Conservation (phyloP, 768 basidiomycete genomes). For the Xerocomus potaroensis region DNA sequence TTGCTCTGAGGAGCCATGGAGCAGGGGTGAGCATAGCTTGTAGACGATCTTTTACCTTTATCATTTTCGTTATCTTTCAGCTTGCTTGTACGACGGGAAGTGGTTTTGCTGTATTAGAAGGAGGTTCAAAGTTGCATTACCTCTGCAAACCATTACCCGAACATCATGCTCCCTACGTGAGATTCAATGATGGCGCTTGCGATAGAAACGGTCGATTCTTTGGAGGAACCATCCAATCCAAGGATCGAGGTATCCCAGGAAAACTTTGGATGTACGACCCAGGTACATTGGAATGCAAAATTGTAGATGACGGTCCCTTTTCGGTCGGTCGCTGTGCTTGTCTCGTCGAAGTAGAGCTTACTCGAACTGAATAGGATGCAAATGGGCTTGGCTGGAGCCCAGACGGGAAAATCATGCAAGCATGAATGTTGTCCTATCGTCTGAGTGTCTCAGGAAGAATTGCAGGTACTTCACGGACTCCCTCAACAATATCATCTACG, state of each 20-base stretch:
- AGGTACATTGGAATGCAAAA: slow-evolving; percentile 37
- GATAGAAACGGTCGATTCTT: slow-evolving; percentile 62
- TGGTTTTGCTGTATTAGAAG: slow-evolving; percentile 18
- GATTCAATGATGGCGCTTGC: slow-evolving; percentile 72
- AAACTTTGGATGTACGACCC: slow-evolving; percentile 60
- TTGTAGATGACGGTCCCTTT: slow-evolving; percentile 62
- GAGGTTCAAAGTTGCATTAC: slow-evolving; percentile 41
- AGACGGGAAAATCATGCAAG: slow-evolving; percentile 20
- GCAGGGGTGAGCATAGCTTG: slow-evolving; percentile 7
- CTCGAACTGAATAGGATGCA: slow-evolving; percentile 6
- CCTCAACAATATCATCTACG: slow-evolving; percentile 58
- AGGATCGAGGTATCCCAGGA: slow-evolving; percentile 48
- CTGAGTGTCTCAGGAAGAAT: slow-evolving; percentile 6
- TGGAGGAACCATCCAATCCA: slow-evolving; percentile 56
- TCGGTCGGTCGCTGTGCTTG: slow-evolving; percentile 41
- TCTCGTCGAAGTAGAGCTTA: slow-evolving; percentile 3
- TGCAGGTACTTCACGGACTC: slow-evolving; percentile 72
- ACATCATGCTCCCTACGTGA: slow-evolving; percentile 39
- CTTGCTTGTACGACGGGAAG: slow-evolving; percentile 20
- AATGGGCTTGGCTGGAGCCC: slow-evolving; percentile 24
- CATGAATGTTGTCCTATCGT: slow-evolving; percentile 2
- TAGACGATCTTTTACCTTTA: neutral
- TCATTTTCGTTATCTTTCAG: slow-evolving; percentile 1
- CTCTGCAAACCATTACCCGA: slow-evolving; percentile 49
- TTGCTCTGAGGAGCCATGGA: slow-evolving; percentile 47